phyloP scores from a whole-genome alignment of 129 eudicot species.

The Dittrichia graveolens region DNA sequence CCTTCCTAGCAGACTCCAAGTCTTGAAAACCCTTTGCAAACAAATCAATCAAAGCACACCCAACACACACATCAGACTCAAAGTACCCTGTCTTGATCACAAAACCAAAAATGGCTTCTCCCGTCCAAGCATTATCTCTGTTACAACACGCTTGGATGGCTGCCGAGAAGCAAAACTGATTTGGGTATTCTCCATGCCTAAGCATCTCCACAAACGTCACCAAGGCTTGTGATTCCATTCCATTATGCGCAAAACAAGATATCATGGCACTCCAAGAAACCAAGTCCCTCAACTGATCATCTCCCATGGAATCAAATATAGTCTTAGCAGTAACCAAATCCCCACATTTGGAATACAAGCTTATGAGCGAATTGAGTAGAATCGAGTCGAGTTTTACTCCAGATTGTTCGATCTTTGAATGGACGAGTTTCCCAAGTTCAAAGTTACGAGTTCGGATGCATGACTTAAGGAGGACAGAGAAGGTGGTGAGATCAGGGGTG shows the following conservation, averaged over 20 bases:
- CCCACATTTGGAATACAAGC: constrained; percentile 63
- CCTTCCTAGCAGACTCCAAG: constrained; percentile 53
- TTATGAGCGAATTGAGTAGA: constrained; percentile 60
- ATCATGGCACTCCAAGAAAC: constrained; percentile 72
- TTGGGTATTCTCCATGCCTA: constrained; percentile 50
- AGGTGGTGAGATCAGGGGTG: constrained; percentile 57
- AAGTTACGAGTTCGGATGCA: constrained; percentile 64
- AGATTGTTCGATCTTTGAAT: constrained; percentile 45
- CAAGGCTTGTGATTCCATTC: constrained; percentile 50
- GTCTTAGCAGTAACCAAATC: constrained; percentile 59
- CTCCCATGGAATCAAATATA: constrained; percentile 59
- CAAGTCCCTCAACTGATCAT: constrained; percentile 43
- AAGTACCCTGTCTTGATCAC: constrained; percentile 59
- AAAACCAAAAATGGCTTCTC: constrained; percentile 51
- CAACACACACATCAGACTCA: constrained; percentile 68
- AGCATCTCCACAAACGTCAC: constrained; percentile 61
- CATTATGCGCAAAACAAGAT: constrained; percentile 50
- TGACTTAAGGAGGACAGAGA: constrained; percentile 65
- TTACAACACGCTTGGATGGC: constrained; percentile 60
- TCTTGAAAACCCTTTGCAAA: constrained; percentile 60
- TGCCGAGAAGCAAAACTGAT: constrained; percentile 61
- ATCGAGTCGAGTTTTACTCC: constrained; percentile 39
- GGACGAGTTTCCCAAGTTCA: constrained; percentile 54
- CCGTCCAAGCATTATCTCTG: constrained; percentile 38
- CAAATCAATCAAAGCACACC: constrained; percentile 68